Evolutionary conservation across 306 rosid species (phyloP), one percentile per base, ranked within the genome.

Genomic region (Mucuna pruriens): DNA sequence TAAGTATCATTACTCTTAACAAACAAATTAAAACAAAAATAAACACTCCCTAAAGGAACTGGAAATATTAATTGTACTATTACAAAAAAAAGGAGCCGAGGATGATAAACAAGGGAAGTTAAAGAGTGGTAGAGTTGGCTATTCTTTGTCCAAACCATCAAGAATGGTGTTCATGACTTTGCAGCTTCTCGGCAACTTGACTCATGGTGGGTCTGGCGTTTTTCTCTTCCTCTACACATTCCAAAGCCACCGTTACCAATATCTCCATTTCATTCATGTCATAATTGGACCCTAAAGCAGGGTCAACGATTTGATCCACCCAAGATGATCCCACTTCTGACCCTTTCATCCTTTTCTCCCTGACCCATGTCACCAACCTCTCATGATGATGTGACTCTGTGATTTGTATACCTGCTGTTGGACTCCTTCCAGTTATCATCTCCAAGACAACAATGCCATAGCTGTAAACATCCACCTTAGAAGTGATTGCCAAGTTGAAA

Each of bases 401-500:
- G 54, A 48, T 48, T n/a, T 48, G n/a, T 4, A 71, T 71, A 13
- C 46, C 31, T 3, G 33, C 33, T 11, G 6, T 71, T 31, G 77
- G 60, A 9, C 77, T 71, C 46, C 13, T 71, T 19, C 77, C 77
- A 0, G 77, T 49, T 16, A 71, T 49, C 77, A 71, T 49, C 19
- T 71, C 76, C 25, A 71, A 15, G 9, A 48, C 44, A 54, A 71
- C 76, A 71, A 71, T 54, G 16, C 76, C 76, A n/a, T 71, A 70
- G 60, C 75, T 70, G 29, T 45, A 70, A 70, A 70, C 75, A 70
- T 70, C 75, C 25, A 70, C 75, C 25, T 70, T 70, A 4, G 75
- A 70, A 45, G 75, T 45, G 10, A 70, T 70, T 9, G 34, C 60
- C 60, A 70, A 25, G 60, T 70, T 70, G 60, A 70, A 70, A 45